These are phyloP conservation scores for Emericellopsis atlantica DNA, from an alignment of 2,329 filamentous ascomycete genomes.

Conservation along the genomic window DNA sequence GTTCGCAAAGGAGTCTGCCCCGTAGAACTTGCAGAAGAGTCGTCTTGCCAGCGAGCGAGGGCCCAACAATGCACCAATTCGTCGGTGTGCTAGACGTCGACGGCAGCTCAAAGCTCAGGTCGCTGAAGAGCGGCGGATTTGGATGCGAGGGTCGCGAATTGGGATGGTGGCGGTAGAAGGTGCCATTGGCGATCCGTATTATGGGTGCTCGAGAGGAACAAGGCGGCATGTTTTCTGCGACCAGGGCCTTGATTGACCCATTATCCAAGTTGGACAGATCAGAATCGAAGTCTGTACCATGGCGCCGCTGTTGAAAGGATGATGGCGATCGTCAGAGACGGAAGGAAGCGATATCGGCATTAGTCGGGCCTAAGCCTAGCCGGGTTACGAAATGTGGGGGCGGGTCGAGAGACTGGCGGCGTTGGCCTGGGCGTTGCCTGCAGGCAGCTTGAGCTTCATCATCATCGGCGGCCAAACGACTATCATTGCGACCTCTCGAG, in stretches of 20 bases:
- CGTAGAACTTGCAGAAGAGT: slow-evolving; percentile 69
- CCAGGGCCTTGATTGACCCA: too few relatives aligned
- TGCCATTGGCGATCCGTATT: slow-evolving; percentile 63
- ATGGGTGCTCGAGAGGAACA: slow-evolving; percentile 22
- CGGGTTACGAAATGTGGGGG: background rate
- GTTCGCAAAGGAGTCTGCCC: slow-evolving; percentile 63
- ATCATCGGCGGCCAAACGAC: slow-evolving; percentile 1
- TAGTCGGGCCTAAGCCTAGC: background rate
- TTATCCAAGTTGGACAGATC: too few relatives aligned
- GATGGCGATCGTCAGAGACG: too few relatives aligned
- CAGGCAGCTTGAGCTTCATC: slow-evolving; percentile 7
- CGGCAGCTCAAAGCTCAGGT: slow-evolving; percentile 58
- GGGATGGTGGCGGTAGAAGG: slow-evolving; percentile 71
- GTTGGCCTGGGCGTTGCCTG: background rate
- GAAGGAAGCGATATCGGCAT: background rate
- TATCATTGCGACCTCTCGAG: too few relatives aligned
- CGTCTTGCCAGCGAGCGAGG: slow-evolving; percentile 68
- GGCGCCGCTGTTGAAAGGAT: too few relatives aligned
- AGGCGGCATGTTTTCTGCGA: slow-evolving; percentile 1
- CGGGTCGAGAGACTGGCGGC: background rate
- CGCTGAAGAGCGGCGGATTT: slow-evolving; percentile 63
- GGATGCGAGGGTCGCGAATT: slow-evolving; percentile 30
- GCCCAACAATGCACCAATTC: slow-evolving; percentile 77
- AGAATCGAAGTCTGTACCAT: too few relatives aligned
- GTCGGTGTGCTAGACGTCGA: slow-evolving; percentile 36